Evolutionary conservation across 2,329 filamentous ascomycete genomes (phyloP).

Genomic region (Aureobasidium leucospermi): DNA sequence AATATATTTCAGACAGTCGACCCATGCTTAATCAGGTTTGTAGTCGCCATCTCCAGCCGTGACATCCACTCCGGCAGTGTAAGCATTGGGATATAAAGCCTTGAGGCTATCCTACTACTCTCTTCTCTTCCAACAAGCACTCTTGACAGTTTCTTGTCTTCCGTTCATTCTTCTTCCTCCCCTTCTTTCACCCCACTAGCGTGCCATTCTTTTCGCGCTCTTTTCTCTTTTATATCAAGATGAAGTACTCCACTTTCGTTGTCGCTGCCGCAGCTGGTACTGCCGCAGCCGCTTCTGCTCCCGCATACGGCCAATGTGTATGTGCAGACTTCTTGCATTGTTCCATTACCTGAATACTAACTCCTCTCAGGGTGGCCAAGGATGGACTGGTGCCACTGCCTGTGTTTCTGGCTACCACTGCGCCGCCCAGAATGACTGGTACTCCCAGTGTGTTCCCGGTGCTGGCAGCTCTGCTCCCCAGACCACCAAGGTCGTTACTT

Average conservation of each 20-base stretch:
- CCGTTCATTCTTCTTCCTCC: constrained; percentile 1
- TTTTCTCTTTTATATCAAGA: constrained; percentile 17
- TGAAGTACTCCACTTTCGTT: constrained; percentile 20
- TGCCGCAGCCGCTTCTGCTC: constrained; percentile 13
- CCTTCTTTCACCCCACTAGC: background rate
- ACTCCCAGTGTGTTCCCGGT: constrained; percentile 26
- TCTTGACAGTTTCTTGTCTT: background rate
- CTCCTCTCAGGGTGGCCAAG: constrained; percentile 22
- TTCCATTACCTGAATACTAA: background rate
- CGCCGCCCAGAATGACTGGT: constrained; percentile 23
- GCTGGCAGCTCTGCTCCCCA: background rate
- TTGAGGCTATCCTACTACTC: background rate
- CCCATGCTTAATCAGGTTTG: background rate
- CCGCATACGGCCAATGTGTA: constrained; percentile 18
- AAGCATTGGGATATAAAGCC: background rate
- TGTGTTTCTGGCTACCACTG: constrained; percentile 28
- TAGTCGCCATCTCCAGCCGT: background rate
- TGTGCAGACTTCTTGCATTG: background rate
- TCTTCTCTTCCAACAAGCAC: background rate
- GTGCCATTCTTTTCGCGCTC: constrained; percentile 14
- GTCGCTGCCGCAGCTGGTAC: constrained; percentile 18
- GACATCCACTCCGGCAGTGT: background rate
- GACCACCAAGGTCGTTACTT: background rate
- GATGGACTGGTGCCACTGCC: constrained; percentile 24
- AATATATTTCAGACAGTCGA: constrained; percentile 1